Percentiles rank a stretch among this genome's conserved stretches.
phyloP scores from a whole-genome alignment of 2,329 filamentous ascomycete species.

The Alternaria consortialis region DNA sequence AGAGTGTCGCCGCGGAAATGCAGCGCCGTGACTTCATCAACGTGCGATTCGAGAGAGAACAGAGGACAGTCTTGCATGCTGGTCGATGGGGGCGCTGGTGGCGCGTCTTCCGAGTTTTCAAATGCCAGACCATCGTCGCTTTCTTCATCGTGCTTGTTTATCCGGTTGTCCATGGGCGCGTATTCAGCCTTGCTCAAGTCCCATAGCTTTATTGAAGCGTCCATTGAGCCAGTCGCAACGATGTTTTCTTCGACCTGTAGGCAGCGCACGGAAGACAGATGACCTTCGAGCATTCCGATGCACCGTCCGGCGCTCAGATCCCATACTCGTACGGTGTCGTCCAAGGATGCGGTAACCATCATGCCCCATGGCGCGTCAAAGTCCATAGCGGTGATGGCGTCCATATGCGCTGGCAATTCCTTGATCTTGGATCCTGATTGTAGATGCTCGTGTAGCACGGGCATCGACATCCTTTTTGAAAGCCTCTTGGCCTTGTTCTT shows the following conservation, averaged over 20 bases:
- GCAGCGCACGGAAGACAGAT: conserved; percentile 90
- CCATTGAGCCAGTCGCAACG: conserved; percentile 91
- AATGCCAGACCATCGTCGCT: conserved; percentile 71
- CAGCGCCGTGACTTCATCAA: conserved; percentile 92
- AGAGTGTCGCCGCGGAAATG: conserved; percentile 89
- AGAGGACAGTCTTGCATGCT: conserved; percentile 90
- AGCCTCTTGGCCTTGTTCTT: conserved; percentile 63
- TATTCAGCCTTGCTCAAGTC: conserved; percentile 90
- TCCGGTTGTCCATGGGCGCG: conserved; percentile 69
- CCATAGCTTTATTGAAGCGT: conserved; percentile 94
- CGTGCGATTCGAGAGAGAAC: conserved; percentile 87
- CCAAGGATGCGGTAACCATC: conserved; percentile 88
- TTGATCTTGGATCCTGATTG: conserved; percentile 87
- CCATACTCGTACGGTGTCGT: conserved; percentile 96
- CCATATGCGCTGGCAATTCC: conserved; percentile 87
- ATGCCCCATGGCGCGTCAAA: conserved; percentile 98
- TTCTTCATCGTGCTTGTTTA: conserved; percentile 55
- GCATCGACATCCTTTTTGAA: conserved; percentile 82
- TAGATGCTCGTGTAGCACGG: conserved; percentile 94
- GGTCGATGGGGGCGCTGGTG: conserved; percentile 71
- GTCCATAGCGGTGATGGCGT: conserved; percentile 87
- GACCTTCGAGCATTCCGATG: conserved; percentile 89
- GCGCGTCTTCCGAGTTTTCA: conserved; percentile 75
- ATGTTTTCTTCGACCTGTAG: conserved; percentile 96
- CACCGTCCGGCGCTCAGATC: conserved; percentile 93